Evolutionary conservation across 2,329 filamentous ascomycete species (phyloP), one percentile per base, ranked within the genome.

Genomic region (Pyrenophora tritici-repentis): DNA sequence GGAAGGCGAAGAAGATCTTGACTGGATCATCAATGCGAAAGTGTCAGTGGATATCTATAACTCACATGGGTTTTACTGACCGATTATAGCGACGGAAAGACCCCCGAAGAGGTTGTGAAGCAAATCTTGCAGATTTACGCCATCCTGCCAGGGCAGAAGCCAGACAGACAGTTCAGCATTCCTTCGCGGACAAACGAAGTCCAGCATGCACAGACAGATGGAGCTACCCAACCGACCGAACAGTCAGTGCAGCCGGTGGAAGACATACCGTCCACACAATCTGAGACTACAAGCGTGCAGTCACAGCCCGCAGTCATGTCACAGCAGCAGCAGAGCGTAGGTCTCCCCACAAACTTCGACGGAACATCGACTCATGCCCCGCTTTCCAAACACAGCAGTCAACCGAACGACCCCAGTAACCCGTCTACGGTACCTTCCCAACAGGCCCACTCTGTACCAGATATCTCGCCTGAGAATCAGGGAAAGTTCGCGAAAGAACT

Each of bases 11-110:
- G 91, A 95, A 70, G 90, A 90, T 59, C 78, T 99, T 24, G 94
- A 97, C 74, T 99, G 91, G 90, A 92, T 97, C 67, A 89, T 99
- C 66, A 88, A 93, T 72, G 88, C 92, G 1, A 81, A 86, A 48
- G 83, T 99, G 91, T 96, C 75, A 73, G 84, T 68, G 38, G 39
- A 42, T 47, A 7, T 17, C 6, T 37, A 5, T 20, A 3, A 13
- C 9, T 6, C 6, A 5, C 32, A 6, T 17, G 20, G 36, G 7
- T 14, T n/a, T 14, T 8, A 34, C 48, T 63, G 42, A 61, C 50
- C 31, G 29, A 34, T n/a, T 44, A 7, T 42, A 68, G 68, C 58
- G 86, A 92, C 62, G 80, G 79, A 38, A 75, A 82, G 20, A 83
- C 87, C 3, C 84, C 90, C 1, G 78, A 88, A 61, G 81, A 88